phyloP scores from a whole-genome alignment of 2,329 filamentous ascomycete species.

The Capronia americana region DNA sequence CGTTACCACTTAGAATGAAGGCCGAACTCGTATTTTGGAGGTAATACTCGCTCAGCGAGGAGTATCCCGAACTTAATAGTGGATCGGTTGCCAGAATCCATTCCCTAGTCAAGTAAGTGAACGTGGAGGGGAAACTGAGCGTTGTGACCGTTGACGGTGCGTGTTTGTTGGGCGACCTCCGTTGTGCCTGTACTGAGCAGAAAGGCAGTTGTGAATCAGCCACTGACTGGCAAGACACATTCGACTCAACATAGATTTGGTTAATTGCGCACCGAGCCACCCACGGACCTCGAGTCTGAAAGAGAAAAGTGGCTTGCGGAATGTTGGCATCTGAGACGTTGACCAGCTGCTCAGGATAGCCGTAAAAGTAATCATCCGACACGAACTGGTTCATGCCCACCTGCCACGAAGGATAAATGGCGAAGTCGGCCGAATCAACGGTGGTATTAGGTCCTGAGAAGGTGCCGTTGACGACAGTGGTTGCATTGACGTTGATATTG shows the following conservation, averaged over 20 bases:
- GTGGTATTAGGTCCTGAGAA: not conserved
- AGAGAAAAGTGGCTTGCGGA: conserved; percentile 31
- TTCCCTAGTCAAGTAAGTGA: conserved; percentile 11
- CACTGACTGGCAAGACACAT: conserved; percentile 23
- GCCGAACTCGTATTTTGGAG: conserved; percentile 29
- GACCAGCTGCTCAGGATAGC: not conserved
- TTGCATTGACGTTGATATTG: not conserved
- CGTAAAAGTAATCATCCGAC: not conserved
- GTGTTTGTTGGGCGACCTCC: conserved; percentile 22
- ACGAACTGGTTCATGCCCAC: not conserved
- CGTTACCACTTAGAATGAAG: conserved; percentile 33
- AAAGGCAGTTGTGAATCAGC: conserved; percentile 17
- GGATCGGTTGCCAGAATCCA: conserved; percentile 33
- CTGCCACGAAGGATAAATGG: not conserved
- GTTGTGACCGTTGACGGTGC: conserved; percentile 30
- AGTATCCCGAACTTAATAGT: conserved; percentile 25
- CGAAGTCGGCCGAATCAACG: not conserved
- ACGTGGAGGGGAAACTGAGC: conserved; percentile 13
- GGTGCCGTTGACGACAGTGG: not conserved
- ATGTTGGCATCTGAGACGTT: conserved; percentile 14
- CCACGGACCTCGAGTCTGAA: conserved; percentile 30
- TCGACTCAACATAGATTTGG: conserved; percentile 33
- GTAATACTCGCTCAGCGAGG: conserved; percentile 31
- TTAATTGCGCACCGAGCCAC: conserved; percentile 30
- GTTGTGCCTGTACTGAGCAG: conserved; percentile 27